Evolutionary conservation across 129 eudicot species (phyloP).

Genomic region (Centrapalus pauciflorus): DNA sequence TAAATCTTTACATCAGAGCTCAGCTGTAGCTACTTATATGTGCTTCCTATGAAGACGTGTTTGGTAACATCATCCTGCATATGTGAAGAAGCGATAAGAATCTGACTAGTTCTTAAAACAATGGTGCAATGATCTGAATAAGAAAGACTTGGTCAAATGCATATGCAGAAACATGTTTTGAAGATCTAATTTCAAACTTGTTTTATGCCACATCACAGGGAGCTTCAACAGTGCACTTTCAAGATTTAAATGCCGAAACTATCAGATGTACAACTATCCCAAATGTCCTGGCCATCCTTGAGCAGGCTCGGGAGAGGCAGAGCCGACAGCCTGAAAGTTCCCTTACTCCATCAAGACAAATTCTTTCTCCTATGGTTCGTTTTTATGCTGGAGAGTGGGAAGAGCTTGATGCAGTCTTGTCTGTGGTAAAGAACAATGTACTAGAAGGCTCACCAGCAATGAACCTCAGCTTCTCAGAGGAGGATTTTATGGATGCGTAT

Average conservation of each 20-base stretch:
- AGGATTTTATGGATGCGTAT: conserved; percentile 51
- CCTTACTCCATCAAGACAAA: conserved; percentile 64
- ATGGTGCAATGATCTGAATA: not conserved
- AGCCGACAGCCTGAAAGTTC: conserved; percentile 60
- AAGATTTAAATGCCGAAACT: conserved; percentile 62
- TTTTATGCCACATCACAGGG: conserved; percentile 39
- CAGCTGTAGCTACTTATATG: not conserved
- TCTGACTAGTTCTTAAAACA: not conserved
- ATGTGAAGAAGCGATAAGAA: not conserved
- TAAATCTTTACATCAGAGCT: not conserved
- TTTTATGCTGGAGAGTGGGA: conserved; percentile 85
- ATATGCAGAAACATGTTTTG: not conserved
- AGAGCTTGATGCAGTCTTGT: conserved; percentile 52
- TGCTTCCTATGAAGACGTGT: not conserved
- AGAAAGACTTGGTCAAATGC: not conserved
- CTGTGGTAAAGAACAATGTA: conserved; percentile 37
- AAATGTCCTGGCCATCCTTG: conserved; percentile 62
- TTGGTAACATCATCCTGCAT: not conserved
- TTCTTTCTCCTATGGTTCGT: conserved; percentile 45
- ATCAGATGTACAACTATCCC: conserved; percentile 71
- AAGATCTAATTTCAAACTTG: not conserved
- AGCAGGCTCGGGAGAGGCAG: conserved; percentile 68
- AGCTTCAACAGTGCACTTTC: conserved; percentile 71
- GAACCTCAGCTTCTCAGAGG: conserved; percentile 65
- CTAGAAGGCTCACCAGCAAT: conserved; percentile 42